A percentile compares a stretch with the other conserved stretches of the same genome.
phyloP scores from a whole-genome alignment of 352 stramenopile genomes.

The Phytopythium sindhum region DNA sequence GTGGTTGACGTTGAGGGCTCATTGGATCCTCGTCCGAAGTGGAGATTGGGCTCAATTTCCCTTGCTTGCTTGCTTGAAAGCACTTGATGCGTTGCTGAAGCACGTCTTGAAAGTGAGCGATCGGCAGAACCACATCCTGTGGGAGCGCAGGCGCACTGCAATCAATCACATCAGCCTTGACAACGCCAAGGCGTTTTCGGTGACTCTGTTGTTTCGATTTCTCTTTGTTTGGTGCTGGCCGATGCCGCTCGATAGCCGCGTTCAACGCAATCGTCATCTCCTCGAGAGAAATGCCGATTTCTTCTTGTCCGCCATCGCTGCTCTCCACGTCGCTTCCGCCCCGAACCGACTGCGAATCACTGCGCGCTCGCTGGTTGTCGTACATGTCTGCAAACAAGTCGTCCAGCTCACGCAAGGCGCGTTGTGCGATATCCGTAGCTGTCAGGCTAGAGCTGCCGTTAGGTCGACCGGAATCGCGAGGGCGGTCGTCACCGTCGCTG shows the following conservation, averaged over 20 bases:
- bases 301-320: neutral
- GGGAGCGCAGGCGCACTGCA: neutral
- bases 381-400: neutral
- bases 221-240: constrained; percentile 1
- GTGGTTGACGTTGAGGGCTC: neutral
- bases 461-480: neutral
- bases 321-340: neutral
- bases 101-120: constrained; percentile 4
- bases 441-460: neutral
- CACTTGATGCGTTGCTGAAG: neutral
- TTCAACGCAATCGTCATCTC: constrained; percentile 55
- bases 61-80: neutral
- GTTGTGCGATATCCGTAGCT: neutral
- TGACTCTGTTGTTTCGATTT: neutral
- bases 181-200: neutral
- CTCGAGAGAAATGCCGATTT: constrained; percentile 32
- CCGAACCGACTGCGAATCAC: neutral
- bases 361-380: neutral
- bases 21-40: neutral
- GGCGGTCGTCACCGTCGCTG: neutral
- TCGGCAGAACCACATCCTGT: neutral
- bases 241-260: constrained; percentile 51
- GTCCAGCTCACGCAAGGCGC: neutral
- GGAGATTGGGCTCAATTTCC: neutral
- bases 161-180: neutral